These are phyloP conservation scores for Murraya paniculata DNA, from an alignment of 345 rosid species.

Conservation along the genomic window DNA sequence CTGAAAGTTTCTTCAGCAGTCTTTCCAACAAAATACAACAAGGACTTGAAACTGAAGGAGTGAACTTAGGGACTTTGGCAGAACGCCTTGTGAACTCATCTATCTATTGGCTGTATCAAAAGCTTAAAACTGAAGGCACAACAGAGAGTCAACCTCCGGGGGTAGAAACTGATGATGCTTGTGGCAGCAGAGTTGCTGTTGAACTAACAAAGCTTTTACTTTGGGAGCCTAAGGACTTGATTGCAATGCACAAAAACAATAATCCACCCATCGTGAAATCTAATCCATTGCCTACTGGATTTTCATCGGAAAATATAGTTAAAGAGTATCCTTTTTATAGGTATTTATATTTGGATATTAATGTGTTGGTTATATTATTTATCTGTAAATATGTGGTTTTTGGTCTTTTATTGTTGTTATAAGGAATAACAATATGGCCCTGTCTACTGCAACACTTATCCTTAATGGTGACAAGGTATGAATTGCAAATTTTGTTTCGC, in stretches of 20 bases:
- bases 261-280: constrained; percentile 31
- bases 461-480: constrained; percentile 67
- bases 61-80: constrained; percentile 74
- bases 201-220: constrained; percentile 59
- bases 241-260: constrained; percentile 37
- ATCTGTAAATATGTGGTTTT: neutral
- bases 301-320: constrained; percentile 38
- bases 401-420: constrained; percentile 10
- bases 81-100: constrained; percentile 70
- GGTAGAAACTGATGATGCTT: constrained; percentile 26
- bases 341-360: constrained; percentile 2
- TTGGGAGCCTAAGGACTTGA: constrained; percentile 71
- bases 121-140: constrained; percentile 34
- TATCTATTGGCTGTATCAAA: constrained; percentile 56
- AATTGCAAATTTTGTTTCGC: constrained; percentile 86
- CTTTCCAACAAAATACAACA: constrained; percentile 60
- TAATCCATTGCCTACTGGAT: constrained; percentile 28
- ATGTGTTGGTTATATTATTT: neutral
- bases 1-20: constrained; percentile 52
- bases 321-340: constrained; percentile 75
- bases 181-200: constrained; percentile 31
- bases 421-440: constrained; percentile 4
- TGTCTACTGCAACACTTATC: constrained; percentile 32
- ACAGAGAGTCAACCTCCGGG: constrained; percentile 38
- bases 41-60: constrained; percentile 75